These are phyloP conservation scores for Toxicodendron radicans DNA, from an alignment of 345 rosid genomes.

Conservation along the genomic window DNA sequence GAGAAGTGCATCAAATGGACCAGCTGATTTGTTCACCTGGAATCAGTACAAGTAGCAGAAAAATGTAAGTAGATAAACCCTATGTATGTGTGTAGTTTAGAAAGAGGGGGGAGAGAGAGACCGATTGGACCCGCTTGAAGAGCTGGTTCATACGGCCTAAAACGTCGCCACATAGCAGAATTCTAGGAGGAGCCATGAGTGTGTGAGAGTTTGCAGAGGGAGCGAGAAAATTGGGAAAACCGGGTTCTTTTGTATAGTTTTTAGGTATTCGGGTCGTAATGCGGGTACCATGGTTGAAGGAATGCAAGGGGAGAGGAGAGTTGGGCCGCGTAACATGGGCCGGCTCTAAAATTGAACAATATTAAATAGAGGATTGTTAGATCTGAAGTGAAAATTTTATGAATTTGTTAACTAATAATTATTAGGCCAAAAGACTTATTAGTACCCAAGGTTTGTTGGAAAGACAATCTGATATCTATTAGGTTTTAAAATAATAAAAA, in stretches of 20 bases:
- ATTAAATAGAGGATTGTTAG: no score
- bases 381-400: no score
- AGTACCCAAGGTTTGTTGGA: no score
- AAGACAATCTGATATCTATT: no score
- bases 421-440: no score
- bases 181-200: slow-evolving; percentile 70
- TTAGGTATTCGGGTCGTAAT: not conserved
- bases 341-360: no score
- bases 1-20: slow-evolving; percentile 79
- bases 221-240: not conserved
- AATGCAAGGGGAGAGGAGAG: no score
- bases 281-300: slow-evolving; percentile 2
- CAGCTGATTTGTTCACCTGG: slow-evolving; percentile 78
- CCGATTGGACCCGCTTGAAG: slow-evolving; percentile 82
- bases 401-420: no score
- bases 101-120: slow-evolving; percentile 17
- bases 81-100: not conserved
- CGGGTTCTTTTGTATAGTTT: not conserved
- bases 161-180: slow-evolving; percentile 85
- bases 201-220: no score
- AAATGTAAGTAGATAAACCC: not conserved
- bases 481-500: no score
- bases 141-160: slow-evolving; percentile 80
- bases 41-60: not conserved
- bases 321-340: no score